Percentiles rank a stretch among this genome's conserved stretches.
These are phyloP conservation scores for Sambucus nigra DNA, from an alignment of 129 eudicot genomes.

Conservation along the genomic window DNA sequence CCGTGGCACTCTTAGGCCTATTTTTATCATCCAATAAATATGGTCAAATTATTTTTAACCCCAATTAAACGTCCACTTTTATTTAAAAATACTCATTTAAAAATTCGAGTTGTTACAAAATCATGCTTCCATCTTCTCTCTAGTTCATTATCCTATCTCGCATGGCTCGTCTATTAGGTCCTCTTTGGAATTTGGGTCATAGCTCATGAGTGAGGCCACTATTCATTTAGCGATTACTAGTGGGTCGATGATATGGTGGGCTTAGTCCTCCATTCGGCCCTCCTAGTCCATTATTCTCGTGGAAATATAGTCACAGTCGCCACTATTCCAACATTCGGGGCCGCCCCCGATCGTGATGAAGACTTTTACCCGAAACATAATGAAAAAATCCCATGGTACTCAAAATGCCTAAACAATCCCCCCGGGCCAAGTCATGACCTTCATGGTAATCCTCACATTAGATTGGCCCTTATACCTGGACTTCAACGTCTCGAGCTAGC, in stretches of 20 bases:
- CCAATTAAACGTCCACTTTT: too few relatives aligned
- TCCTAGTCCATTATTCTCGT: constrained; percentile 43
- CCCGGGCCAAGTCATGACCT: constrained; percentile 27
- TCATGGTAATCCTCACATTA: constrained; percentile 24
- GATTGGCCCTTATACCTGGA: constrained; percentile 46
- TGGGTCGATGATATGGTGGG: too few relatives aligned
- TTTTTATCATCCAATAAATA: too few relatives aligned
- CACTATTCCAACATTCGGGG: constrained; percentile 50
- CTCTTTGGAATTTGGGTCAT: constrained; percentile 41
- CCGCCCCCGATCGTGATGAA: constrained; percentile 46
- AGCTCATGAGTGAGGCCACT: too few relatives aligned
- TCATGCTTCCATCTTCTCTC: constrained; percentile 18
- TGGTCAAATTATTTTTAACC: too few relatives aligned
- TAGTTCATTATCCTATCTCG: too few relatives aligned
- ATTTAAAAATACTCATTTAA: too few relatives aligned
- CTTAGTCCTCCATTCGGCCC: constrained; percentile 37
- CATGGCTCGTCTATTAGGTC: constrained; percentile 35
- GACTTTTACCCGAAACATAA: constrained; percentile 54
- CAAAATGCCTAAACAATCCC: constrained; percentile 37
- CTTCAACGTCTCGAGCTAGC: constrained; percentile 36
- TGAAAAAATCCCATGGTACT: too few relatives aligned
- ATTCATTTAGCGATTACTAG: constrained; percentile 50
- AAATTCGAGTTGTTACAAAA: constrained; percentile 31
- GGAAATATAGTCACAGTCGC: too few relatives aligned
- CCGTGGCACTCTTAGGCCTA: too few relatives aligned